Conservation (phyloP, 441 rosid species). For the Codiaeum variegatum region DNA sequence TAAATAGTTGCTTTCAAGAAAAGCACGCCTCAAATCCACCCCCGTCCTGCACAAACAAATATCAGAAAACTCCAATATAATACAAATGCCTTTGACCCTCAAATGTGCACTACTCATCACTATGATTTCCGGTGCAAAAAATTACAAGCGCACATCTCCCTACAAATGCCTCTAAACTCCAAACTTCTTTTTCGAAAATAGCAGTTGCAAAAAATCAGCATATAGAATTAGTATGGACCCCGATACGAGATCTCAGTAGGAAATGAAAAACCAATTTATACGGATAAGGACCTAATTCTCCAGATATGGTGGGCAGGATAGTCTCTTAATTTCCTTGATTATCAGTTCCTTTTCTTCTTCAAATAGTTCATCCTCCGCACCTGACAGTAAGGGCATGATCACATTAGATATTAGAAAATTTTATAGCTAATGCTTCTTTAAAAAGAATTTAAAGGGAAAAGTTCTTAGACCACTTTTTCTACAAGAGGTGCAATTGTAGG, state of each 20-base stretch:
- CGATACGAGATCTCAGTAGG: not conserved
- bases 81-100: slow-evolving; percentile 7
- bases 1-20: not conserved
- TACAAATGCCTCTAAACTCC: not conserved
- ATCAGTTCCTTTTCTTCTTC: slow-evolving; percentile 94
- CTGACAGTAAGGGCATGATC: slow-evolving; percentile 29
- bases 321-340: slow-evolving; percentile 69
- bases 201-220: slow-evolving; percentile 10
- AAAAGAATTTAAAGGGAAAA: not conserved
- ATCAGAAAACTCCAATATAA: not conserved
- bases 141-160: slow-evolving; percentile 14
- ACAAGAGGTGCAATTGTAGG: not conserved
- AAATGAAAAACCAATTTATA: not conserved
- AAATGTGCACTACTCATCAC: slow-evolving; percentile 2
- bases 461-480: not conserved
- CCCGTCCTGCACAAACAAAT: not conserved
- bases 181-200: slow-evolving; percentile 8
- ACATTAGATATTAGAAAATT: not conserved
- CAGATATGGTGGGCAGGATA: slow-evolving; percentile 41
- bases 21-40: not conserved
- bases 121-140: slow-evolving; percentile 5
- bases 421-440: not conserved
- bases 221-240: slow-evolving; percentile 18
- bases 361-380: slow-evolving; percentile 85
- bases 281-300: slow-evolving; percentile 24